These are phyloP conservation scores for Phaffomyces antillensis DNA, from an alignment of 805 yeast genomes.

Conservation along the genomic window DNA sequence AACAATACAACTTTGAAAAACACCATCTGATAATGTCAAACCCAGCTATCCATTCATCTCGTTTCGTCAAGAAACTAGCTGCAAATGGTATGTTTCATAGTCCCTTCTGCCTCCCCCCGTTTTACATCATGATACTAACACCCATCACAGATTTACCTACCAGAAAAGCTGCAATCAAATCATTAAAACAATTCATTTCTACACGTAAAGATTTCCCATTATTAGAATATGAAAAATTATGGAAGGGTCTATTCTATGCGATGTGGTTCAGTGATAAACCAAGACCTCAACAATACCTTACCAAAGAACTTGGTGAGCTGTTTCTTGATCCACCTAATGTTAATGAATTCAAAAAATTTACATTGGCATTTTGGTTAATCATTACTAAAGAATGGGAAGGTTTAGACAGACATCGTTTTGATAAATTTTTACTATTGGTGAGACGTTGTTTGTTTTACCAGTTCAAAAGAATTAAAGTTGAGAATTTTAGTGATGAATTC, in stretches of 20 bases:
- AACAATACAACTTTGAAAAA: too few relatives aligned
- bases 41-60: constrained; percentile 25
- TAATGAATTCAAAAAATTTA: constrained; percentile 42
- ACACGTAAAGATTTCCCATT: constrained; percentile 31
- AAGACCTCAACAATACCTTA: constrained; percentile 81
- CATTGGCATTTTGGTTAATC: constrained; percentile 74
- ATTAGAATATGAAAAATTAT: constrained; percentile 59
- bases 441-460: constrained; percentile 68
- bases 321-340: constrained; percentile 35
- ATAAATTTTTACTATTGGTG: constrained; percentile 75
- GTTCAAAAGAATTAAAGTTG: constrained; percentile 45
- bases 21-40: neutral
- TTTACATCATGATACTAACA: neutral
- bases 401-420: constrained; percentile 78
- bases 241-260: constrained; percentile 93
- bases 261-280: constrained; percentile 98
- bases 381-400: constrained; percentile 76
- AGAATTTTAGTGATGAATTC: constrained; percentile 47
- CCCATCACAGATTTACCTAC: constrained; percentile 44
- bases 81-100: constrained; percentile 47
- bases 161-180: constrained; percentile 65
- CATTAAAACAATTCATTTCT: constrained; percentile 52
- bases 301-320: constrained; percentile 58
- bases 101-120: neutral
- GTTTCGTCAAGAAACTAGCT: constrained; percentile 75